Base-by-base conservation (phyloP, 2,329 filamentous ascomycete species). In the Pseudocercospora pini-densiflorae region DNA sequence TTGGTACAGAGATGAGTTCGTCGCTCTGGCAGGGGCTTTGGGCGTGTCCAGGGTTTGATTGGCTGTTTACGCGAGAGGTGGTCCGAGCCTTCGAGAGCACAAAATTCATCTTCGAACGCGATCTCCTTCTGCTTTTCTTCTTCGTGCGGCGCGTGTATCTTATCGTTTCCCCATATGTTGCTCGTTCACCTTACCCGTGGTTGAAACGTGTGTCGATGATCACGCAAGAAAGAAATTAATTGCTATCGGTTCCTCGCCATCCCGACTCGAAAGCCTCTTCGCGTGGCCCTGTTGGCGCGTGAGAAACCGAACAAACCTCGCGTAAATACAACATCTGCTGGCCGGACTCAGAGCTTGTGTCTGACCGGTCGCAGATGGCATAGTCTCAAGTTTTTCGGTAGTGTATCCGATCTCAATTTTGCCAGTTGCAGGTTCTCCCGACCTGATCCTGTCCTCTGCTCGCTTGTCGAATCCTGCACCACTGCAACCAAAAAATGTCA, bases 281-380 rank as follows among this genome's bases (percentile, higher is more conserved):
- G 67, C 68, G 70, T 74, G 75, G 75, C 71, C 74, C 70, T 76
- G 76, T 72, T 71, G 76, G 76, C 74, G 76, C 71, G 76, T 73
- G 76, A 73, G 70, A 65, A 70, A 70, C 65, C 73, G 76, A 75
- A 78, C 76, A 70, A 55, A 45, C 60, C 59, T 59, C 23, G 55
- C 55, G 55, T 58, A 58, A 43, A 58, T 58, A 43, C 55, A 27
- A 19, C 19, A 53, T 27, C 49, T 53, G 49, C 49, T 24, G 8
- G 49, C 19, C 49, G 23, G 8, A 53, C 12, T 53, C 49, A 27
- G 49, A 16, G 49, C 19, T 12, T 16, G 40, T 23, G 19, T 49
- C 43, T 61, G 43, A 54, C 24, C 23, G 29, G 29, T 58, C 3
- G 54, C 31, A 40, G 54, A 36, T 31, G 31, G 12, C 24, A 21